Conservation (phyloP, 352 stramenopile species). For the Nothophytophthora sp. region DNA sequence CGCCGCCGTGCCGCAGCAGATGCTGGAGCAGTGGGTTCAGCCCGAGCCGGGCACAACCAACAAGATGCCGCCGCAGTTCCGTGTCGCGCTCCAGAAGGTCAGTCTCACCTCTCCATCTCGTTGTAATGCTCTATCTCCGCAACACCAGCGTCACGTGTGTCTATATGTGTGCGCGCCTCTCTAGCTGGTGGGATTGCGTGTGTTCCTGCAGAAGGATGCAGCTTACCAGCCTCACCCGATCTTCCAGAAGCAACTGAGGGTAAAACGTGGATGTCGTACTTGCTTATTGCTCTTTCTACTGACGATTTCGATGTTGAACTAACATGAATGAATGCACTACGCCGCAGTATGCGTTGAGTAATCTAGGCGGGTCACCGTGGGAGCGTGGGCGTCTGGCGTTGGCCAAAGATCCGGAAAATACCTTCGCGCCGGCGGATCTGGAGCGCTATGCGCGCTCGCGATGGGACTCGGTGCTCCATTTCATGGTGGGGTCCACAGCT, state of each 20-base stretch:
- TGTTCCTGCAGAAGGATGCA: constrained; percentile 52
- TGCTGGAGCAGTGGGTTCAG: constrained; percentile 76
- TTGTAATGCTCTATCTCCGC: too few relatives aligned
- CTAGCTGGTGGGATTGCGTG: constrained; percentile 48
- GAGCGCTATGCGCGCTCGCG: constrained; percentile 60
- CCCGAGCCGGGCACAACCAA: constrained; percentile 27
- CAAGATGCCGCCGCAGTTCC: constrained; percentile 54
- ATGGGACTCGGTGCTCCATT: constrained; percentile 77
- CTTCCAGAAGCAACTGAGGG: constrained; percentile 69
- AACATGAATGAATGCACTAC: too few relatives aligned
- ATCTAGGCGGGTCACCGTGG: constrained; percentile 75
- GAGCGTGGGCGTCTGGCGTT: constrained; percentile 51
- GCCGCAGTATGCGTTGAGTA: constrained; percentile 68
- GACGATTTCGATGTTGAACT: constrained; percentile 4
- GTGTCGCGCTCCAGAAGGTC: constrained; percentile 48
- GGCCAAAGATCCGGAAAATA: constrained; percentile 41
- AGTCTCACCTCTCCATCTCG: too few relatives aligned
- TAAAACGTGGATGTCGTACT: too few relatives aligned
- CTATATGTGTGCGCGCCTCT: too few relatives aligned
- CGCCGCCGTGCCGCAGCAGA: constrained; percentile 36
- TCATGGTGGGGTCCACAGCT: constrained; percentile 74
- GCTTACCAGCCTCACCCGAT: constrained; percentile 47
- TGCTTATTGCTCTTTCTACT: too few relatives aligned
- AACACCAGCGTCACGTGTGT: too few relatives aligned
- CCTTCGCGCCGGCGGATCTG: constrained; percentile 49